A percentile compares a stretch with the other conserved stretches of the same genome.
Conservation (phyloP, 371 early-diverging fungal species). For the Dinochytrium kinnereticum region DNA sequence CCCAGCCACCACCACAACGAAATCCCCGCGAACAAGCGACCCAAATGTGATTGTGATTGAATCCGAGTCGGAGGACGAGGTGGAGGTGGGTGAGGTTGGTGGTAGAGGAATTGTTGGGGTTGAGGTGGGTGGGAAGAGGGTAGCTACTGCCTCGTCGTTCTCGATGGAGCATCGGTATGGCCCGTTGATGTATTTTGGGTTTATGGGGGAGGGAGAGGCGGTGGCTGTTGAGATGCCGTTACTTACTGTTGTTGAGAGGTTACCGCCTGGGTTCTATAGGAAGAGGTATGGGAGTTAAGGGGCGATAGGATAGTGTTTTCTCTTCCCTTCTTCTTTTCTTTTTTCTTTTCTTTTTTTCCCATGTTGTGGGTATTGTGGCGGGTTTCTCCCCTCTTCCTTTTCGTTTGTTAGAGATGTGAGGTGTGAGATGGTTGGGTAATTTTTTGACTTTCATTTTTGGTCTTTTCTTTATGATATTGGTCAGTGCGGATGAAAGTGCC, state of each 20-base stretch:
- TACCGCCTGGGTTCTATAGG: slow-evolving; percentile 84
- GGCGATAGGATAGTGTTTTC: background rate
- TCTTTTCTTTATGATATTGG: too few relatives aligned
- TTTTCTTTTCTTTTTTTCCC: background rate
- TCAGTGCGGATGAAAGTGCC: too few relatives aligned
- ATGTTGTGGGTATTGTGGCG: background rate
- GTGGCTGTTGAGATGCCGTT: slow-evolving; percentile 86
- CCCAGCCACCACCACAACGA: background rate
- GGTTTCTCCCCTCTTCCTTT: background rate
- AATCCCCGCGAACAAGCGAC: background rate
- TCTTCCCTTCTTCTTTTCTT: background rate
- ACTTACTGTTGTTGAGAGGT: slow-evolving; percentile 72
- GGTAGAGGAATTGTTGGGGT: background rate
- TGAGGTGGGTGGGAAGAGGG: background rate
- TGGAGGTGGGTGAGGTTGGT: background rate
- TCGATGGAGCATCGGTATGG: slow-evolving; percentile 79
- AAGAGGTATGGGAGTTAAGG: slow-evolving; percentile 71
- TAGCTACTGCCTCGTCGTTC: too few relatives aligned
- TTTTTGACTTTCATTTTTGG: background rate
- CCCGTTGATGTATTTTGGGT: slow-evolving; percentile 76
- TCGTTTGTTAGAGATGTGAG: background rate
- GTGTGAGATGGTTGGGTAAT: background rate
- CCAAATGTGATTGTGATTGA: background rate
- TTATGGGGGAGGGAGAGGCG: slow-evolving; percentile 71
- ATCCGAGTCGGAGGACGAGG: slow-evolving; percentile 11